Evolutionary conservation across 495 filamentous ascomycete genomes (phyloP), one percentile per base, ranked within the genome.

Genomic region (Lentithecium fluviatile): DNA sequence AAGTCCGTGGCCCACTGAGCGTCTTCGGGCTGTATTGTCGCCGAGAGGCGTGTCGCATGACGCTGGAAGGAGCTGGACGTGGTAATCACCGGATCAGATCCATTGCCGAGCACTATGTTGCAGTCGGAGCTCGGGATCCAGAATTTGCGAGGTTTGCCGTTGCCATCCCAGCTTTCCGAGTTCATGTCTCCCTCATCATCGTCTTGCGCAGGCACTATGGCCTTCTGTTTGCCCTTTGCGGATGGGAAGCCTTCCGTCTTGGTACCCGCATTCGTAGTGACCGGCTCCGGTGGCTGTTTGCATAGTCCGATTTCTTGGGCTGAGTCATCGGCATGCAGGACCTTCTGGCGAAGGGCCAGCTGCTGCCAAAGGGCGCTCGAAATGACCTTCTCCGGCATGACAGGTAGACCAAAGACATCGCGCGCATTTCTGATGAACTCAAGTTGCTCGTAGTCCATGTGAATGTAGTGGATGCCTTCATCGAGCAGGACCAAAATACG

Each of bases 381-480:
- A 26, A 83, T 80, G 21, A 80, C 80, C 43, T 74, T 74, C 48
- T 82, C 79, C 4, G 78, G 77, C 64, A 84, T 75, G 46, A 82
- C 74, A 11, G 78, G 78, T 20, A 81, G 62, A 12, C 81, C 81
- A 21, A 85, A 73, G n/a, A 79, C 65, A 66, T 85, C 82, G 25
- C 74, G 71, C 25, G 80, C 73, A 20, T 67, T 61, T 1, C 74
- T 74, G 55, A 85, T 82, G 67, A 77, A 78, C 60, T 84, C 78
- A 19, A 85, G 62, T 58, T 84, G 80, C 60, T 84, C 82, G 59
- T 83, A 85, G 37, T 77, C 75, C 58, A 85, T 74, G 67, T 85
- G 82, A n/a, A 82, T 72, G 62, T 84, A 85, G 69, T 85, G 82
- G 26, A 85, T 82, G 23, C 81, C 82, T 68, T 81, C 77, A 60